Evolutionary conservation across 1,139 yeast species (phyloP).

Genomic region (Debaryomyces udenii): DNA sequence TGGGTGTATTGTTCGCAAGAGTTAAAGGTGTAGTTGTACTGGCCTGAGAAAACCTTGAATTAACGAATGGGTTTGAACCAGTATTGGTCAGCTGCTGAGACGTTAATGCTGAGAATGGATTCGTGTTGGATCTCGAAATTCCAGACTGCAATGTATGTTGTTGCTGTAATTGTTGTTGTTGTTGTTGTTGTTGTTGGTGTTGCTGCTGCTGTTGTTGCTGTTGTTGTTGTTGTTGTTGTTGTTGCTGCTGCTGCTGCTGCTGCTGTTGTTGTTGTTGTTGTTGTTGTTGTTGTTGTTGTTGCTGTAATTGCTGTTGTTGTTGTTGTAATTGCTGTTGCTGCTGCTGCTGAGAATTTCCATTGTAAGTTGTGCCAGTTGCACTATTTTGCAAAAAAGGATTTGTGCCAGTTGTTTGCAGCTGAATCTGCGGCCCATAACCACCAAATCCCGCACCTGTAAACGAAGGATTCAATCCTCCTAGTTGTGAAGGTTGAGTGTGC

Average conservation of each 20-base stretch:
- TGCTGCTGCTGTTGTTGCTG: slow-evolving; percentile 21
- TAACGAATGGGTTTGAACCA: slow-evolving; percentile 55
- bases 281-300: slow-evolving; percentile 18
- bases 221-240: slow-evolving; percentile 14
- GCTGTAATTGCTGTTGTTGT: slow-evolving; percentile 21
- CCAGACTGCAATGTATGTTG: slow-evolving; percentile 17
- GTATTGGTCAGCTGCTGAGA: slow-evolving; percentile 16
- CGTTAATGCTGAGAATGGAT: slow-evolving; percentile 43
- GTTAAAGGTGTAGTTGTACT: slow-evolving; percentile 40
- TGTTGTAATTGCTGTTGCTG: slow-evolving; percentile 19
- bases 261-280: slow-evolving; percentile 24
- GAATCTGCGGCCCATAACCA: slow-evolving; percentile 44
- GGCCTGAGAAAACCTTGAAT: slow-evolving; percentile 38
- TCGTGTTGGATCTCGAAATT: slow-evolving; percentile 37
- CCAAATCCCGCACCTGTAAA: slow-evolving; percentile 64
- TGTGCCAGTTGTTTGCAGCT: slow-evolving; percentile 28
- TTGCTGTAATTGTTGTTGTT: slow-evolving; percentile 18
- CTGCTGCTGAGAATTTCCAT: slow-evolving; percentile 11
- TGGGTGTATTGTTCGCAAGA: slow-evolving; percentile 28
- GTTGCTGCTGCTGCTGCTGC: slow-evolving; percentile 20
- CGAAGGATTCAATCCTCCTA: slow-evolving; percentile 24
- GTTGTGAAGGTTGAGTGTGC: slow-evolving; percentile 12
- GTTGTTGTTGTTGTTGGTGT: slow-evolving; percentile 21
- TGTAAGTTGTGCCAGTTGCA: slow-evolving; percentile 11
- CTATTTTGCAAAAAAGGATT: slow-evolving; percentile 30